Percentiles rank a stretch among this genome's conserved stretches.
Conservation (phyloP, 2,329 filamentous ascomycete genomes). For the Calonectria crousiana region DNA sequence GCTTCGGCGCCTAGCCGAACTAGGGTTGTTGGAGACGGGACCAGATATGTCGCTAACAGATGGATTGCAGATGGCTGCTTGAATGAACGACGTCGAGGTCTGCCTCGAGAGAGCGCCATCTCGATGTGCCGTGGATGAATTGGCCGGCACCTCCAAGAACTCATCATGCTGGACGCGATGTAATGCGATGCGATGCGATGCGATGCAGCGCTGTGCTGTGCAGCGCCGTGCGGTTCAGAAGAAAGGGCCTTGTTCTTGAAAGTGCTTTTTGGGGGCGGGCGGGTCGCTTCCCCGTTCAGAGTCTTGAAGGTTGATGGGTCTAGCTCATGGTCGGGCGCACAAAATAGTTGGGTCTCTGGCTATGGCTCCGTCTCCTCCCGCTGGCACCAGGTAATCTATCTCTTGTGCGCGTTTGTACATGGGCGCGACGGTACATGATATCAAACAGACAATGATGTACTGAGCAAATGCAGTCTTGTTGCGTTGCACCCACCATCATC, state of each 20-base stretch:
- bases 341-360: constrained; percentile 12
- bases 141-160: background rate
- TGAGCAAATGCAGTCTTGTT: constrained; percentile 11
- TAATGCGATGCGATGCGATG: constrained; percentile 4
- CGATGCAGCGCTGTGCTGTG: constrained; percentile 1
- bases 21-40: constrained; percentile 38
- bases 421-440: constrained; percentile 10
- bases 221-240: background rate
- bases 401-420: constrained; percentile 8
- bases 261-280: constrained; percentile 12
- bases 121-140: background rate
- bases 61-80: constrained; percentile 41
- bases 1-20: constrained; percentile 42
- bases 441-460: background rate
- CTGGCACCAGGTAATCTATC: constrained; percentile 1
- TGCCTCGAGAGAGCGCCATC: background rate
- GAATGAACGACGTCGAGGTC: constrained; percentile 6
- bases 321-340: constrained; percentile 10
- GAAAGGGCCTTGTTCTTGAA: constrained; percentile 7
- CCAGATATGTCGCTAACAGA: constrained; percentile 42
- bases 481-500: constrained; percentile 21
- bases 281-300: constrained; percentile 16
- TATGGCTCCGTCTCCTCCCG: background rate
- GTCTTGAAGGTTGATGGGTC: constrained; percentile 10
- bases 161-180: background rate